Percentiles rank a stretch among this genome's conserved stretches.
These are phyloP conservation scores for Aspergillus ruber DNA, from an alignment of 2,329 filamentous ascomycete species.

Conservation along the genomic window DNA sequence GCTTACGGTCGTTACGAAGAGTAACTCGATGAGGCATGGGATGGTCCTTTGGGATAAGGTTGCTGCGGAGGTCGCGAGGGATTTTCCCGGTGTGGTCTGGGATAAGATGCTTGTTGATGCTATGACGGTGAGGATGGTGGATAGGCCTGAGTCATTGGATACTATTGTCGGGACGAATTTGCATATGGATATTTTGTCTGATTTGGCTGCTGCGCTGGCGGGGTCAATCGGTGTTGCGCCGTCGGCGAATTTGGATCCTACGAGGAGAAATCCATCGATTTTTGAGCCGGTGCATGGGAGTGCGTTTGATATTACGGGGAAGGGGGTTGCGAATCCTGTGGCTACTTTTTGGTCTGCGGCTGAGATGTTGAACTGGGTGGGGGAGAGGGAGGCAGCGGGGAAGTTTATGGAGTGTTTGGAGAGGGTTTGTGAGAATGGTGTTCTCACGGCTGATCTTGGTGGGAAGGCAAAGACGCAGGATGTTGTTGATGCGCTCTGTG, in stretches of 20 bases:
- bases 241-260: slow-evolving; percentile 61
- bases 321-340: slow-evolving; percentile 55
- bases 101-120: slow-evolving; percentile 55
- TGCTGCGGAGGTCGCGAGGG: slow-evolving; percentile 40
- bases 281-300: slow-evolving; percentile 61
- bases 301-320: slow-evolving; percentile 58
- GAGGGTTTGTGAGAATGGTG: slow-evolving; percentile 48
- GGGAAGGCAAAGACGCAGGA: slow-evolving; percentile 51
- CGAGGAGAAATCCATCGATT: slow-evolving; percentile 52
- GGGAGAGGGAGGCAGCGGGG: slow-evolving; percentile 51
- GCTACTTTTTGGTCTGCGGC: slow-evolving; percentile 64
- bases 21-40: slow-evolving; percentile 49
- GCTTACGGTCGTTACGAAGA: slow-evolving; percentile 52
- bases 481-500: slow-evolving; percentile 52
- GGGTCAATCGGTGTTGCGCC: slow-evolving; percentile 66
- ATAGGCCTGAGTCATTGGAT: slow-evolving; percentile 45
- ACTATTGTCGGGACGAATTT: slow-evolving; percentile 51
- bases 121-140: slow-evolving; percentile 51
- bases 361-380: slow-evolving; percentile 60
- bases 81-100: slow-evolving; percentile 46
- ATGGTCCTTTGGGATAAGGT: slow-evolving; percentile 55
- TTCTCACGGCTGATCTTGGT: slow-evolving; percentile 55
- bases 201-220: slow-evolving; percentile 61
- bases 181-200: slow-evolving; percentile 60
- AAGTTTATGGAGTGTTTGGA: slow-evolving; percentile 54